phyloP scores from a whole-genome alignment of 2,329 filamentous ascomycete genomes.

The Hypoxylon sp. region DNA sequence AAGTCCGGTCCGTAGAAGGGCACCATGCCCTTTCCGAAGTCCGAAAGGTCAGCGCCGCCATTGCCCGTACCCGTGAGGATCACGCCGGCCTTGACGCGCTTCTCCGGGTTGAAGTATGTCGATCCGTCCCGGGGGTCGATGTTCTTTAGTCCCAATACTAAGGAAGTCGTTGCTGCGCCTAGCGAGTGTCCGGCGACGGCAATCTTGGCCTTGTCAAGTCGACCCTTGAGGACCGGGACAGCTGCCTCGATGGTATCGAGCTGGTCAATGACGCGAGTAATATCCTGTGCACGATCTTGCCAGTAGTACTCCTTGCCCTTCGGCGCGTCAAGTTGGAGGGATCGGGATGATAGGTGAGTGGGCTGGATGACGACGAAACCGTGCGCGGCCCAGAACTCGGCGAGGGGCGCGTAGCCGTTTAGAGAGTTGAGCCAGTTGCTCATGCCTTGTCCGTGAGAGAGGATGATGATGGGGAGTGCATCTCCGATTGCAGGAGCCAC shows the following conservation, averaged over 20 bases:
- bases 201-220: conserved; percentile 47
- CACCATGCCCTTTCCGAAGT: conserved; percentile 41
- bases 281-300: conserved; percentile 48
- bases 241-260: conserved; percentile 49
- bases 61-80: conserved; percentile 47
- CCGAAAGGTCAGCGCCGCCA: conserved; percentile 44
- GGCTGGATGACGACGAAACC: conserved; percentile 56
- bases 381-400: conserved; percentile 53
- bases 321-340: conserved; percentile 38
- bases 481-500: conserved; percentile 46
- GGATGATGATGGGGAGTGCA: conserved; percentile 51
- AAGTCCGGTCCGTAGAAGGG: conserved; percentile 49
- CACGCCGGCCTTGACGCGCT: conserved; percentile 51
- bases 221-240: conserved; percentile 46
- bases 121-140: conserved; percentile 45
- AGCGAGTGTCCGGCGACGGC: conserved; percentile 53
- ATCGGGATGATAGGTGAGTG: conserved; percentile 51
- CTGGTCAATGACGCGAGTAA: conserved; percentile 49
- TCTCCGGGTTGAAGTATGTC: conserved; percentile 37
- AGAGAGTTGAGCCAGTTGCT: conserved; percentile 52
- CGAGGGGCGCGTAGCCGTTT: conserved; percentile 53
- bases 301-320: conserved; percentile 44
- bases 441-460: conserved; percentile 52
- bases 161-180: conserved; percentile 47
- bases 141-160: conserved; percentile 50